Conservation (phyloP, 1,139 yeast genomes). For the Nakaseomyces delphensis region DNA sequence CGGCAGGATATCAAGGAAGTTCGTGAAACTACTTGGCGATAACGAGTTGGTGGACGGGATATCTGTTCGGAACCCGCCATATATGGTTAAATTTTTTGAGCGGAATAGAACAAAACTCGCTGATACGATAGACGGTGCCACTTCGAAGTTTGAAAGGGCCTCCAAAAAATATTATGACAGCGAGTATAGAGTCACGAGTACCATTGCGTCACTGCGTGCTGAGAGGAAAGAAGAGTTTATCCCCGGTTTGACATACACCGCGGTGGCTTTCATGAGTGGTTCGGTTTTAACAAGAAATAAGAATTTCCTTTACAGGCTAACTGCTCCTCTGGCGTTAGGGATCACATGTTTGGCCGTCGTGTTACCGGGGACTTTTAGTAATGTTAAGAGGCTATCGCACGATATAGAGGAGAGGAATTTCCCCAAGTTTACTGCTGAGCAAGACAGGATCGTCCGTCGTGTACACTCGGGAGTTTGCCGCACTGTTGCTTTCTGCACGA, state of each 20-base stretch:
- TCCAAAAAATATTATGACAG: constrained; percentile 46
- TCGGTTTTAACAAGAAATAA: constrained; percentile 64
- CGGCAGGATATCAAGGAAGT: constrained; percentile 8
- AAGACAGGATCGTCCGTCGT: constrained; percentile 41
- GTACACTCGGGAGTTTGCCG: not conserved
- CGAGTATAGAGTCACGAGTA: constrained; percentile 59
- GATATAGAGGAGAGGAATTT: constrained; percentile 53
- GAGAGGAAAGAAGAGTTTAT: constrained; percentile 63
- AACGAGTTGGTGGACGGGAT: constrained; percentile 24
- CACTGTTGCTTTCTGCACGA: not conserved
- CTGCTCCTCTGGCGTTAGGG: constrained; percentile 62
- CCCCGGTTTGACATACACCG: constrained; percentile 65
- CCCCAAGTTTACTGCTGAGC: constrained; percentile 63
- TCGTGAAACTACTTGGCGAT: constrained; percentile 17
- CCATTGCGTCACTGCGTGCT: constrained; percentile 57
- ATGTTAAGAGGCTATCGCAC: constrained; percentile 56
- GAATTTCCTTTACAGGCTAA: constrained; percentile 49
- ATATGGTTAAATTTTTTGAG: constrained; percentile 19
- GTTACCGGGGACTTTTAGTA: constrained; percentile 68
- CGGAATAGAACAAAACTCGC: constrained; percentile 33
- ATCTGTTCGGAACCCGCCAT: constrained; percentile 24
- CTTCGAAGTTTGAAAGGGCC: constrained; percentile 35
- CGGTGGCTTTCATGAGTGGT: constrained; percentile 74
- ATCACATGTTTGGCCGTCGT: constrained; percentile 61
- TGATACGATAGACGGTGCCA: constrained; percentile 30